phyloP scores from a whole-genome alignment of 768 basidiomycete species.

The Termitomyces bulborhizus region DNA sequence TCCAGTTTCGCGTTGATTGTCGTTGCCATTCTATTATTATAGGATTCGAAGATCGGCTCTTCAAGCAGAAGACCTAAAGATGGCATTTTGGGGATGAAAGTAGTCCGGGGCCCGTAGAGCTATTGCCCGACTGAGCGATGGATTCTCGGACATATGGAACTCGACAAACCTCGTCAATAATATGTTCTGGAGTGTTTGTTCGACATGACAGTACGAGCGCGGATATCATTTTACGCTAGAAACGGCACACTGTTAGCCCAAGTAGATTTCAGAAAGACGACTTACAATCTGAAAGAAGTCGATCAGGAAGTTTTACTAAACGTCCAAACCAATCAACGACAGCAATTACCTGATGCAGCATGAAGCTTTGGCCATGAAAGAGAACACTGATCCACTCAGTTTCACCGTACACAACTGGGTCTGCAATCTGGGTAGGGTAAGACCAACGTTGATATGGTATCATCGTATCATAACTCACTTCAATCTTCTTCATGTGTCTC shows the following conservation, averaged over 20 bases:
- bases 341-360: slow-evolving; percentile 89
- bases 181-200: slow-evolving; percentile 63
- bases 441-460: not conserved
- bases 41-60: slow-evolving; percentile 74
- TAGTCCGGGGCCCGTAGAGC: slow-evolving; percentile 73
- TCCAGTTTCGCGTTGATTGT: slow-evolving; percentile 46
- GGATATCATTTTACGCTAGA: slow-evolving; percentile 95
- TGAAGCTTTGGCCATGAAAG: slow-evolving; percentile 97
- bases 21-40: slow-evolving; percentile 52
- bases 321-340: not conserved
- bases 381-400: slow-evolving; percentile 94
- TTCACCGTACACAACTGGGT: slow-evolving; percentile 84
- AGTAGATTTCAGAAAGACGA: slow-evolving; percentile 11
- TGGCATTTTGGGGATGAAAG: slow-evolving; percentile 93
- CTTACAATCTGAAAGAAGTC: slow-evolving; percentile 38
- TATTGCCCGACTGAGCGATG: slow-evolving; percentile 14
- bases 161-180: slow-evolving; percentile 63
- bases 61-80: slow-evolving; percentile 90
- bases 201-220: slow-evolving; percentile 74
- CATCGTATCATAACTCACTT: slow-evolving; percentile 36
- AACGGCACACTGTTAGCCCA: slow-evolving; percentile 10
- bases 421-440: slow-evolving; percentile 46
- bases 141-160: not conserved
- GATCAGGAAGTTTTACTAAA: not conserved
- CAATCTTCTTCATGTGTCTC: slow-evolving; percentile 84